phyloP scores from a whole-genome alignment of 192 early-diverging fungal species.

The Coemansia sp. region DNA sequence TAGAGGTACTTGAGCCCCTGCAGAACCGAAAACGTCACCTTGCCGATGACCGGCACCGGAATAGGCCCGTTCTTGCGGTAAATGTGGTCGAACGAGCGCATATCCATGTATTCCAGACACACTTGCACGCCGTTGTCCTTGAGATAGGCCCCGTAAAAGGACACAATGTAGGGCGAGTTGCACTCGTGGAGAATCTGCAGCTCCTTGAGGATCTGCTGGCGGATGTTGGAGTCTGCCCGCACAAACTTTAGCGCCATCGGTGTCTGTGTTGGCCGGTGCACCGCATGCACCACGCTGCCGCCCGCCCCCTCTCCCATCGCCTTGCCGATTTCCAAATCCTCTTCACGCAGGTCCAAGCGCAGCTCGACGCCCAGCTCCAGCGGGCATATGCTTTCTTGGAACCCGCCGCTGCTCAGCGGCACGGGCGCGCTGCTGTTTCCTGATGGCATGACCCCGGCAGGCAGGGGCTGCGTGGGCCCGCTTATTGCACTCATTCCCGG shows the following conservation, averaged over 20 bases:
- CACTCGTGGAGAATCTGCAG: slow-evolving; percentile 95
- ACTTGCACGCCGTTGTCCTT: slow-evolving; percentile 81
- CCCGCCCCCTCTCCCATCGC: slow-evolving; percentile 93
- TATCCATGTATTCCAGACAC: slow-evolving; percentile 98
- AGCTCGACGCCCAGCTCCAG: slow-evolving; percentile 72
- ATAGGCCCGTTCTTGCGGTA: slow-evolving; percentile 90
- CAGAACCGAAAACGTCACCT: slow-evolving; percentile 75
- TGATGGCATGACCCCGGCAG: slow-evolving; percentile 6
- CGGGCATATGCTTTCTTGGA: slow-evolving; percentile 28
- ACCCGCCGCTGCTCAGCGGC: slow-evolving; percentile 2
- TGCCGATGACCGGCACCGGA: slow-evolving; percentile 80
- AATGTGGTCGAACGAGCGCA: slow-evolving; percentile 87
- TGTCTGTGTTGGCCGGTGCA: slow-evolving; percentile 81
- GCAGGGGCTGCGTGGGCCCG: slow-evolving; percentile 13
- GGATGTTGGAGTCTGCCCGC: slow-evolving; percentile 66
- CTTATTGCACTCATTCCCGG: slow-evolving; percentile 12
- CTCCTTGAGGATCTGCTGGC: slow-evolving; percentile 91
- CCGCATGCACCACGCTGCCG: slow-evolving; percentile 83
- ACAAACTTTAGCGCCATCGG: slow-evolving; percentile 89
- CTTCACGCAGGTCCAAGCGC: slow-evolving; percentile 69
- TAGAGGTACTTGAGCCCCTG: slow-evolving; percentile 84
- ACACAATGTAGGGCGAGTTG: slow-evolving; percentile 91
- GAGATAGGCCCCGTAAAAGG: slow-evolving; percentile 94
- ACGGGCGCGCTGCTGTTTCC: slow-evolving; percentile 23
- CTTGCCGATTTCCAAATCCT: slow-evolving; percentile 74